phyloP scores from a whole-genome alignment of 257 asterid genomes.

The Salvia rosmarinus region DNA sequence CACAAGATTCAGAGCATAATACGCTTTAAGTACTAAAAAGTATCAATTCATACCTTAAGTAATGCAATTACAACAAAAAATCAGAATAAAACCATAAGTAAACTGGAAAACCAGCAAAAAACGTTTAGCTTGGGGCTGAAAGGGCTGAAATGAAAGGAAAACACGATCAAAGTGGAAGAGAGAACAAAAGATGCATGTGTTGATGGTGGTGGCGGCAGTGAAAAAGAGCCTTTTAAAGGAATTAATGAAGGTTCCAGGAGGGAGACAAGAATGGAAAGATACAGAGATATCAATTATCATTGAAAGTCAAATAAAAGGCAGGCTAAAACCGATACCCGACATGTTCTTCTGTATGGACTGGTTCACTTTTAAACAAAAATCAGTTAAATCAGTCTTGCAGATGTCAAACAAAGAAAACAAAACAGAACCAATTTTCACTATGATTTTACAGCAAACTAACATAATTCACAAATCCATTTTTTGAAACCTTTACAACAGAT shows the following conservation, averaged over 20 bases:
- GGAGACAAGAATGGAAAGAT: background rate
- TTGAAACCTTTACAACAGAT: too few relatives aligned
- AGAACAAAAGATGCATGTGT: conserved; percentile 17
- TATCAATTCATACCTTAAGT: conserved; percentile 9
- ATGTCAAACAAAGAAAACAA: background rate
- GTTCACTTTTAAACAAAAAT: background rate
- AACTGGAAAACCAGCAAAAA: background rate
- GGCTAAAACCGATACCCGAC: conserved; percentile 4
- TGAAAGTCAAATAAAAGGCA: conserved; percentile 16
- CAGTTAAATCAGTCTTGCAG: conserved; percentile 6
- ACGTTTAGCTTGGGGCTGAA: background rate
- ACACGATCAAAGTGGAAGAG: background rate
- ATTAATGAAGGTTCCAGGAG: conserved; percentile 11
- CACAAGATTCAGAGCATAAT: conserved; percentile 26
- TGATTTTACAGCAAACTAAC: too few relatives aligned
- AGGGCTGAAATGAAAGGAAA: background rate
- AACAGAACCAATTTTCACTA: conserved; percentile 6
- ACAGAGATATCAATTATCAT: background rate
- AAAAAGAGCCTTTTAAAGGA: background rate
- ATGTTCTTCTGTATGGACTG: background rate
- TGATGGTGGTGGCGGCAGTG: conserved; percentile 9
- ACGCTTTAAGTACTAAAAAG: conserved; percentile 3
- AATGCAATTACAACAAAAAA: background rate
- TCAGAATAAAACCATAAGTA: conserved; percentile 12
- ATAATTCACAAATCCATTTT: background rate